Percentiles rank a stretch among this genome's conserved stretches.
phyloP scores from a whole-genome alignment of 1,284 basidiomycete genomes.

The Meira nashicola region DNA sequence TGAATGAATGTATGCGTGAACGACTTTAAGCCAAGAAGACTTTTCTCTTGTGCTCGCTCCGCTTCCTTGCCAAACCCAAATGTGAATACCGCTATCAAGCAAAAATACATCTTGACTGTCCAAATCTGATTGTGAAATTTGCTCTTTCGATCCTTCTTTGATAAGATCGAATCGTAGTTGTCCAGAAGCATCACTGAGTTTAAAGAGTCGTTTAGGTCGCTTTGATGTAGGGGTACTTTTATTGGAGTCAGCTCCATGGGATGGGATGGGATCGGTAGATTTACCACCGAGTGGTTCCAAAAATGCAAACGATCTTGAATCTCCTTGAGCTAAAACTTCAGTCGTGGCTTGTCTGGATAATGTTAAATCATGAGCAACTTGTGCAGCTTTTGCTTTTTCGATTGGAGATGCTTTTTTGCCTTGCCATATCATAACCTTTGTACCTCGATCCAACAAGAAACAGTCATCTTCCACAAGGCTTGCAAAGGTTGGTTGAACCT shows the following conservation, averaged over 20 bases:
- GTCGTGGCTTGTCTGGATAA: conserved; percentile 1
- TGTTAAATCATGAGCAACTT: conserved; percentile 11
- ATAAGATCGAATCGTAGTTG: background rate
- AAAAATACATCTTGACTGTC: background rate
- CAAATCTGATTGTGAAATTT: background rate
- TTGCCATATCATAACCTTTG: background rate
- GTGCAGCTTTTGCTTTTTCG: conserved; percentile 18
- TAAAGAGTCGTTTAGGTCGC: background rate
- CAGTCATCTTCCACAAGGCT: background rate
- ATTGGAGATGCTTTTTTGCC: conserved; percentile 5
- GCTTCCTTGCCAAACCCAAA: background rate
- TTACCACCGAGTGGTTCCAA: background rate
- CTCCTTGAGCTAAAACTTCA: conserved; percentile 4
- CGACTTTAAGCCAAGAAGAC: no score
- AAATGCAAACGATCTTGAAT: background rate
- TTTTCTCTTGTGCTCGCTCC: background rate
- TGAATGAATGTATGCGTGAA: no score
- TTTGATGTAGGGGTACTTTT: background rate
- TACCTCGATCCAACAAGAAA: background rate
- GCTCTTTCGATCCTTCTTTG: background rate
- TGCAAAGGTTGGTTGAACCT: background rate
- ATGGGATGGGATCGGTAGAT: background rate
- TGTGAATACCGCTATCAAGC: background rate
- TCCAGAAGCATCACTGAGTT: background rate
- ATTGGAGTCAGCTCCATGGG: background rate